Evolutionary conservation across 1,284 basidiomycete genomes (phyloP).

Genomic region (Acaromyces ingoldii): DNA sequence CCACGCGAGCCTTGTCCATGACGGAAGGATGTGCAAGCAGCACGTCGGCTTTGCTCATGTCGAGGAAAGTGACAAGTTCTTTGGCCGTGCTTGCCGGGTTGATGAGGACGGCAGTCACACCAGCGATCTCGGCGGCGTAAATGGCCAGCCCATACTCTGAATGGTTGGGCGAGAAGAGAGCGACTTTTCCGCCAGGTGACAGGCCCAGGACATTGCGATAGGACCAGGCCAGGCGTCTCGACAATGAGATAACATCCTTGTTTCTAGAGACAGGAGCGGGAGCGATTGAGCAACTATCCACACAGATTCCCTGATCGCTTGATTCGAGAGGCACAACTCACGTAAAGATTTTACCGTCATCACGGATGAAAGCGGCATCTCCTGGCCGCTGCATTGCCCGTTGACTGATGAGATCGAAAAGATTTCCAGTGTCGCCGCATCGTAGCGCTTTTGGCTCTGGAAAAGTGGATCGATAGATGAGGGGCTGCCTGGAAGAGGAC

Average conservation of each 20-base stretch:
- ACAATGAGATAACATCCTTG: not conserved
- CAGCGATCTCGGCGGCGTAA: not conserved
- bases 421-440: not conserved
- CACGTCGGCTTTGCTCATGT: not conserved
- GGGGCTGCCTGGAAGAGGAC: not conserved
- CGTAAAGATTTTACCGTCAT: not conserved
- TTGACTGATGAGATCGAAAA: not conserved
- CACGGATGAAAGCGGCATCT: not conserved
- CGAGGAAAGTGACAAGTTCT: not conserved
- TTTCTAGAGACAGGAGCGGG: no score
- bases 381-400: not conserved
- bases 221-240: not conserved
- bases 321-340: no score
- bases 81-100: not conserved
- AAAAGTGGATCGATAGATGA: not conserved
- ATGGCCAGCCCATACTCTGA: not conserved
- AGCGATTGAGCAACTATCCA: no score
- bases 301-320: no score
- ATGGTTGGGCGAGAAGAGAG: not conserved
- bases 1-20: not conserved
- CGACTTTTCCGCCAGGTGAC: not conserved
- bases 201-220: not conserved
- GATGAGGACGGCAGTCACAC: not conserved
- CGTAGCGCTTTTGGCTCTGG: not conserved
- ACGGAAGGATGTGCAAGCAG: not conserved